Conservation (phyloP, 2,329 filamentous ascomycete genomes). For the Apiospora rasikravindrae region DNA sequence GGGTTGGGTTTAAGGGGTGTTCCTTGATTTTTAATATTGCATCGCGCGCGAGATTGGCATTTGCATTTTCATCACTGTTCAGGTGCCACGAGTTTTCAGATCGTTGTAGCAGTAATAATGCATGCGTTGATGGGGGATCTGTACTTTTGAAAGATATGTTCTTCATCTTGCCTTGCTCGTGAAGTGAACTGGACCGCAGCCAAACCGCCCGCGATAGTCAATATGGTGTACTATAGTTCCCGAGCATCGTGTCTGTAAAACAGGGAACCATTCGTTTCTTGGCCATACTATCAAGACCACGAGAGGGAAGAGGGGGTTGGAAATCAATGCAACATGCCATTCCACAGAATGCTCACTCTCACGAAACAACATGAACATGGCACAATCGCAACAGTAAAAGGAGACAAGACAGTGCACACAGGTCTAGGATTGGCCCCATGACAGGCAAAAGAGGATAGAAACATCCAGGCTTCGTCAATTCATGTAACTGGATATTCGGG, state of each 20-base stretch:
- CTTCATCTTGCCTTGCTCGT: not conserved
- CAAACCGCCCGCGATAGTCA: not conserved
- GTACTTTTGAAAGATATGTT: not conserved
- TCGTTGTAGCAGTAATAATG: constrained; percentile 2
- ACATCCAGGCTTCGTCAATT: not conserved
- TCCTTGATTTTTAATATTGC: not conserved
- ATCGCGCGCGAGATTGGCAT: constrained; percentile 16
- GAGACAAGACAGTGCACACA: not conserved
- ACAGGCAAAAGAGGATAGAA: not conserved
- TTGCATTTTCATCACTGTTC: constrained; percentile 8
- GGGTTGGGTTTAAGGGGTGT: not conserved
- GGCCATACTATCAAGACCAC: not conserved
- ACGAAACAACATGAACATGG: not conserved
- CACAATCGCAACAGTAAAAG: not conserved
- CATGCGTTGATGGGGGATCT: not conserved
- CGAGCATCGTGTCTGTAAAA: no score
- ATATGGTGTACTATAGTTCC: not conserved
- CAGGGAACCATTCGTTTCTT: no score
- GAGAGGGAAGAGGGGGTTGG: not conserved
- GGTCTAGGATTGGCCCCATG: not conserved
- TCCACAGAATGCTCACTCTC: not conserved
- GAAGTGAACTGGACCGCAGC: not conserved
- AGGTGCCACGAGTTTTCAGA: not conserved
- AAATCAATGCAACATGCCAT: not conserved
- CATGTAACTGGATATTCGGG: not conserved